Base-by-base conservation (phyloP, 2,329 filamentous ascomycete species). In the Fonsecaea erecta region DNA sequence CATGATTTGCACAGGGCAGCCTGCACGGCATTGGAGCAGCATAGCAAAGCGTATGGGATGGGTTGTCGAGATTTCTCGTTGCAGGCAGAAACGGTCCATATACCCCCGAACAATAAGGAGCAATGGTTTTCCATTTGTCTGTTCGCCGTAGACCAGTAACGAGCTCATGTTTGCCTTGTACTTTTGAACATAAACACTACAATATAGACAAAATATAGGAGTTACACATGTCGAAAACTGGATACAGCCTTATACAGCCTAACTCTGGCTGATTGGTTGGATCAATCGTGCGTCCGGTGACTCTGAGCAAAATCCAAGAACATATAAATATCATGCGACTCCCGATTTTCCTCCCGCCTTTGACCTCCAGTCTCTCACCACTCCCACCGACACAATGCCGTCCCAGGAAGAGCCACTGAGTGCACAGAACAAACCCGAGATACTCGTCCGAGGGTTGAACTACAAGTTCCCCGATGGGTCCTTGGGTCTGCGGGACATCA, bases 401-500 rank as follows among this genome's bases (percentile, higher is more conserved):
- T 11, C 43, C 3, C 18, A 48, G 43, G 37, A 48, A 18, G 18
- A 2, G 18, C 18, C 57, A 24, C n/a, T n/a, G n/a, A n/a, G n/a
- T n/a, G n/a, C n/a, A n/a, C n/a, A n/a, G n/a, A n/a, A n/a, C n/a
- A 43, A 55, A 16, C 86, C 90, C 9, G 86, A 88, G 55, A 91
- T 99, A 75, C 79, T 86, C 71, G 90, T 95, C 72, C 87, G 83
- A 43, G 81, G 88, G 77, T 88, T 99, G 61, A 93, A 88, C 68
- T 99, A 98, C 84, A 88, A 86, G 52, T 99, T 98, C 80, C 91
- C 90, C 16, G 91, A 96, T 82, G 89, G 90, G 75, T 88, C 89
- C 52, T 86, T 85, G n/a, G 95, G 94, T 63, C 83, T 99, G 34
- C 81, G 84, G 57, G 80, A 93, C 77, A 85, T 99, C 73, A 83